Evolutionary conservation across 257 asterid species (phyloP), one percentile per base, ranked within the genome.

Genomic region (Solanum sitiens): DNA sequence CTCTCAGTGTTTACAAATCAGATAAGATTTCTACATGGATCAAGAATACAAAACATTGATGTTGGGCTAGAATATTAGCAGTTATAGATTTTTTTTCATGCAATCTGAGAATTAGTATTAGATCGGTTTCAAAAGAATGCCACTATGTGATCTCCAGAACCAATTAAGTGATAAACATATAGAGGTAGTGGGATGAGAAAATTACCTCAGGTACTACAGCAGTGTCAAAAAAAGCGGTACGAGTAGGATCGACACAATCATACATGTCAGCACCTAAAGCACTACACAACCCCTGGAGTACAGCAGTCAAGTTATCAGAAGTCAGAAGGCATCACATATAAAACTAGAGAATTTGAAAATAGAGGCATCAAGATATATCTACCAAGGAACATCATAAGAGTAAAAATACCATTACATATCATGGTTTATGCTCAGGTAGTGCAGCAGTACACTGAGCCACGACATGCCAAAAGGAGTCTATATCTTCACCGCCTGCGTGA

Each of bases 261-360:
- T 96, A 97, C 99, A 96, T 97, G 91, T 95, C 99, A 87, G 99
- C 99, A 92, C 99, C 99, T 87, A 97, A 94, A 91, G 99, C 99
- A 92, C 99, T 97, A 94, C 99, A 97, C 98, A 89, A 97, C 99
- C 99, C 99, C 99, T 97, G 93, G 73, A 83, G 83, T 75, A 89
- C 83, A 25, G 59, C 79, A 21, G 74, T 83, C 79, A 30, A 91
- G 84, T 88, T 40, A 86, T 59, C 40, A 75, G 15, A 33, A 83
- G 21, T 45, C 86, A 82, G 21, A 82, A 80, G 68, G 27, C 44
- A 73, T 71, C 50, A 23, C 44, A 89, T 89, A 83, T 21, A 82
- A 86, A 86, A 88, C 67, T 45, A 83, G 83, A 88, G 84, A 42
- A 45, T 13, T 72, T 13, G 35, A 56, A 84, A 77, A 61, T 23